Conservation (phyloP, 2,329 filamentous ascomycete genomes). For the Phialemonium atrogriseum region DNA sequence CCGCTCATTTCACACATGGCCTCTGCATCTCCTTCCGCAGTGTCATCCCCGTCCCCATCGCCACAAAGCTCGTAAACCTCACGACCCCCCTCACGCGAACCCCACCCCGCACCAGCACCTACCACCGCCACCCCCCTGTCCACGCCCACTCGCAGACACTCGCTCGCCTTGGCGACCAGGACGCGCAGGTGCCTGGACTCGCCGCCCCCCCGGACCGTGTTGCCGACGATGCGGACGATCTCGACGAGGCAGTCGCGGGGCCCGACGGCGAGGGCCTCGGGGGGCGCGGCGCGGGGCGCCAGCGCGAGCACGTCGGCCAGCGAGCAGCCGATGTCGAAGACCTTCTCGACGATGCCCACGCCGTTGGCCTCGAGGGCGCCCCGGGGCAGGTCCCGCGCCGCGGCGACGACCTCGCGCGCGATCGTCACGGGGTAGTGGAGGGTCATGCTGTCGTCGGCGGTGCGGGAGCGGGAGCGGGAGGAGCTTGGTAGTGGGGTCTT, state of each 20-base stretch:
- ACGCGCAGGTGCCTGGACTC: neutral
- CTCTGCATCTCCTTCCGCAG: too few species aligned
- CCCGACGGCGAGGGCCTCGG: neutral
- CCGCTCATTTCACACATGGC: too few species aligned
- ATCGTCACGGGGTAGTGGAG: slow-evolving; percentile 16
- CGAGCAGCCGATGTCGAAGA: slow-evolving; percentile 24
- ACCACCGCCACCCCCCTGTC: neutral
- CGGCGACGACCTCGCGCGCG: slow-evolving; percentile 16
- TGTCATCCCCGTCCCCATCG: too few species aligned
- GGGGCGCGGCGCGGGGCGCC: neutral
- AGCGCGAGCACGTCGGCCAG: slow-evolving; percentile 17
- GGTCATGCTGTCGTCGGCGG: slow-evolving; percentile 16
- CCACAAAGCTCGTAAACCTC: too few species aligned
- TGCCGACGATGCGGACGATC: slow-evolving; percentile 1
- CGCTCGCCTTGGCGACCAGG: neutral
- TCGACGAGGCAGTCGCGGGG: slow-evolving; percentile 1
- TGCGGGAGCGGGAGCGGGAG: neutral
- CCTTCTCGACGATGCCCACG: slow-evolving; percentile 23
- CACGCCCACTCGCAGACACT: neutral
- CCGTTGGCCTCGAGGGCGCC: slow-evolving; percentile 23
- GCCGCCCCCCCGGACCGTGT: neutral
- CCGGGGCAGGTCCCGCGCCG: slow-evolving; percentile 12
- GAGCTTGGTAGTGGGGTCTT: slow-evolving; percentile 10
- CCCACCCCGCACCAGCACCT: too few species aligned
- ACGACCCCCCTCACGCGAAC: too few species aligned